Percentiles rank a stretch among this genome's conserved stretches.
Conservation (phyloP, 352 stramenopile species). For the Albugo laibachii region DNA sequence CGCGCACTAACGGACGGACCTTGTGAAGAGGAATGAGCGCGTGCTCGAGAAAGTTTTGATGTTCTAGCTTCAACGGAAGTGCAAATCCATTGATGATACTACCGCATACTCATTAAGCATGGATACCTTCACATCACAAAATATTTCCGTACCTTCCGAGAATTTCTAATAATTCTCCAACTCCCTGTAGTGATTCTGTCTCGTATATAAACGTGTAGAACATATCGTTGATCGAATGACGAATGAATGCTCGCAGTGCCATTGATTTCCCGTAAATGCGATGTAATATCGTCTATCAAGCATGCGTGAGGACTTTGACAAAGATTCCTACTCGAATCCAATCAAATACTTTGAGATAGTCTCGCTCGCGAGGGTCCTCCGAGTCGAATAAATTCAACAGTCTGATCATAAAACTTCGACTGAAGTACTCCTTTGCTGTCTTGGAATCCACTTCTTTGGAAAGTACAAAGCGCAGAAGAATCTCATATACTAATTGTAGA, state of each 20-base stretch:
- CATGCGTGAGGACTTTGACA: conserved; percentile 1
- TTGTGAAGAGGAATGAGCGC: conserved; percentile 96
- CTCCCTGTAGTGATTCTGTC: conserved; percentile 86
- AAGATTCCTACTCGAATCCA: background rate
- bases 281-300: conserved; percentile 88
- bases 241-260: conserved; percentile 94
- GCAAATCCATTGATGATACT: conserved; percentile 99
- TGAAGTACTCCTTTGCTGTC: conserved; percentile 93
- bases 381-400: conserved; percentile 74
- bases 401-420: conserved; percentile 93
- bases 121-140: background rate
- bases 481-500: conserved; percentile 97
- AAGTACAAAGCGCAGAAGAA: conserved; percentile 95
- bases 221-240: conserved; percentile 93
- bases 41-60: conserved; percentile 87
- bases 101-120: background rate
- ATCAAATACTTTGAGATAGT: conserved; percentile 89
- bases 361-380: conserved; percentile 94
- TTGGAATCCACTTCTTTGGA: conserved; percentile 93
- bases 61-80: conserved; percentile 95
- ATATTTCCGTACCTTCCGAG: conserved; percentile 46
- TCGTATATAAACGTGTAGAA: conserved; percentile 99
- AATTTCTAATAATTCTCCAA: conserved; percentile 97
- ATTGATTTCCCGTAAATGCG: conserved; percentile 99
- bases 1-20: conserved; percentile 11